Conservation (phyloP, 352 stramenopile species). For the Pythium periplocum region DNA sequence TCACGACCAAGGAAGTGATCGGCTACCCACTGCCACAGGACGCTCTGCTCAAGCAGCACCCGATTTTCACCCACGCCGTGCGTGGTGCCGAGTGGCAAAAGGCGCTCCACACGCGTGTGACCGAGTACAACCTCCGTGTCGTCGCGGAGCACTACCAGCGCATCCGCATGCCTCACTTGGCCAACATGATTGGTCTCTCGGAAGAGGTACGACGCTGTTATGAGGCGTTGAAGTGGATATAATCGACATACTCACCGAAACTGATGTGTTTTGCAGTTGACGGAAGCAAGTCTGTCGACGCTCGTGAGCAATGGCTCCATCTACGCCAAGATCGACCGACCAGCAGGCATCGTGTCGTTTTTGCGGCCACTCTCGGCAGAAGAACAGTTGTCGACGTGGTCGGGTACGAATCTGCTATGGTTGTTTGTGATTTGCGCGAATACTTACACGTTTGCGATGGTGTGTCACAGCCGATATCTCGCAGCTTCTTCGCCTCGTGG, state of each 20-base stretch:
- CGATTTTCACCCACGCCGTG: constrained; percentile 77
- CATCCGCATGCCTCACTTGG: constrained; percentile 91
- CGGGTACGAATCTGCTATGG: constrained; percentile 32
- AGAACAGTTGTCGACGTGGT: constrained; percentile 95
- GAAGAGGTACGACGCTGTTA: constrained; percentile 58
- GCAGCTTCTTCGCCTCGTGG: constrained; percentile 93
- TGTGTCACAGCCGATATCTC: constrained; percentile 87
- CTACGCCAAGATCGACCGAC: constrained; percentile 97
- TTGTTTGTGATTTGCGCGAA: no score
- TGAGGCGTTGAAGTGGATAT: no score
- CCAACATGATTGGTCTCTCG: constrained; percentile 90
- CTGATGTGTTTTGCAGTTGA: constrained; percentile 29
- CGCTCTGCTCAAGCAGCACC: constrained; percentile 70
- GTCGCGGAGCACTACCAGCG: constrained; percentile 94
- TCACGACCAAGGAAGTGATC: constrained; percentile 97
- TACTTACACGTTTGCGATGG: constrained; percentile 3
- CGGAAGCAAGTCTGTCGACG: constrained; percentile 74
- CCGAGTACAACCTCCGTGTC: constrained; percentile 97
- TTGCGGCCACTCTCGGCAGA: constrained; percentile 85
- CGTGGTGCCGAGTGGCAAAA: constrained; percentile 82
- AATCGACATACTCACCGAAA: no score
- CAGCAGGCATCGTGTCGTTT: constrained; percentile 96
- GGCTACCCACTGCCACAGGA: constrained; percentile 91
- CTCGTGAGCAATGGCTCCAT: constrained; percentile 93
- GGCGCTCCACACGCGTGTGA: constrained; percentile 89